A percentile compares a stretch with the other conserved stretches of the same genome.
These are phyloP conservation scores for Raffaelea albimanens DNA, from an alignment of 2,329 filamentous ascomycete genomes.

Conservation along the genomic window DNA sequence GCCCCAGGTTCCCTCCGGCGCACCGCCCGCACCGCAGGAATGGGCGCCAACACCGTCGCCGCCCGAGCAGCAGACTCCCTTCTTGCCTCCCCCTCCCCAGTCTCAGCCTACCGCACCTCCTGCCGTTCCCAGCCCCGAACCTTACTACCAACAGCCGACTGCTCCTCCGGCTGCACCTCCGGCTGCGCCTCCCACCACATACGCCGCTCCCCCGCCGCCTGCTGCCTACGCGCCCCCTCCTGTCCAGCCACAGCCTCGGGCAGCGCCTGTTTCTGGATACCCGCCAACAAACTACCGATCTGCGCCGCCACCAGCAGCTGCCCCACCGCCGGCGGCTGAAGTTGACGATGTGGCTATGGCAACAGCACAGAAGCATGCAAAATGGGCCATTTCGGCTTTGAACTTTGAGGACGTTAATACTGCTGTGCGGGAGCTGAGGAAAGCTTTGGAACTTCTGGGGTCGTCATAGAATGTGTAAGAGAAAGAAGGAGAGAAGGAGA, in stretches of 20 bases:
- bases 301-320: slow-evolving; percentile 9
- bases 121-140: slow-evolving; percentile 14
- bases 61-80: slow-evolving; percentile 20
- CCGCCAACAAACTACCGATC: neutral
- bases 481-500: too few relatives aligned
- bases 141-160: slow-evolving; percentile 21
- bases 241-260: neutral
- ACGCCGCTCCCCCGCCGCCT: neutral
- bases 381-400: slow-evolving; percentile 91
- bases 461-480: slow-evolving; percentile 39
- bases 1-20: slow-evolving; percentile 17
- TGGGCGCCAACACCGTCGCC: slow-evolving; percentile 16
- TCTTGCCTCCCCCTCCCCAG: slow-evolving; percentile 15
- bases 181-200: neutral
- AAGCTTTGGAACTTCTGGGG: slow-evolving; percentile 63
- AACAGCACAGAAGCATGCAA: slow-evolving; percentile 87
- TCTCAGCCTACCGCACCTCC: too few relatives aligned
- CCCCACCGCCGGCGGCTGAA: slow-evolving; percentile 10
- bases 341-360: slow-evolving; percentile 61
- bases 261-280: neutral
- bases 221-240: neutral
- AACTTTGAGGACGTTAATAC: slow-evolving; percentile 95
- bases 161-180: slow-evolving; percentile 3
- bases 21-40: slow-evolving; percentile 2
- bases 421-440: slow-evolving; percentile 73